Base-by-base conservation (phyloP, 1,284 basidiomycete species). In the Caloboletus inedulis region DNA sequence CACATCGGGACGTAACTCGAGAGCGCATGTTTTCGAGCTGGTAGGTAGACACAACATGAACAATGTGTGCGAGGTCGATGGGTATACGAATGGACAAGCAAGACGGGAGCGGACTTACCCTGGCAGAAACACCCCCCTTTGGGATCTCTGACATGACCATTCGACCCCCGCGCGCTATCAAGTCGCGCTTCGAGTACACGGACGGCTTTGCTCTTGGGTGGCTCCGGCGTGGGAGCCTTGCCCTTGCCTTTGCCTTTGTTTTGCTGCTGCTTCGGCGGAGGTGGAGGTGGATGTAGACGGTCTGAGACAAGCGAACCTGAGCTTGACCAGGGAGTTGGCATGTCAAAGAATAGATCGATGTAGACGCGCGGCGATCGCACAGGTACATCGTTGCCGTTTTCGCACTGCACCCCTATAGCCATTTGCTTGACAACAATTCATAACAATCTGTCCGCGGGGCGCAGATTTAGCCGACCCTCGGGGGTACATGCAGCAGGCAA, bases 121-220 rank as follows among this genome's bases (percentile, higher is more conserved):
- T 79, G 80, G 60, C 86, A 88, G 61, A 85, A 88, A 61, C 85
- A 88, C 0, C 83, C 83, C 3, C 80, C 80, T 35, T 76, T 77
- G 0, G 80, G 74, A 64, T 85, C 83, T 55, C 68, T 76, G 35
- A 70, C 60, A n/a, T 42, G 63, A 1, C 71, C 69, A 21, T 63
- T 60, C 2, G 69, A 58, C 13, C 55, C 58, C 30, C 65, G 66
- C 18, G 79, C 58, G 9, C 66, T 66, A 16, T 66, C 55, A 47
- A 77, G 59, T n/a, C 77, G 63, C 1, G 61, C 55, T 57, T 82
- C 77, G 21, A 83, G 67, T n/a, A 54, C 59, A 5, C 64, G 61
- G 12, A 83, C 70, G 18, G 69, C 69, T 53, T 65, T 71, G 61
- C 76, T 81, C 60, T 77, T 79, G 7, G 74, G 69, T 8, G 63